Percentiles rank a stretch among this genome's conserved stretches.
These are phyloP conservation scores for Pseudonitzschia pungens DNA, from an alignment of 108 stramenopile genomes.

Conservation along the genomic window DNA sequence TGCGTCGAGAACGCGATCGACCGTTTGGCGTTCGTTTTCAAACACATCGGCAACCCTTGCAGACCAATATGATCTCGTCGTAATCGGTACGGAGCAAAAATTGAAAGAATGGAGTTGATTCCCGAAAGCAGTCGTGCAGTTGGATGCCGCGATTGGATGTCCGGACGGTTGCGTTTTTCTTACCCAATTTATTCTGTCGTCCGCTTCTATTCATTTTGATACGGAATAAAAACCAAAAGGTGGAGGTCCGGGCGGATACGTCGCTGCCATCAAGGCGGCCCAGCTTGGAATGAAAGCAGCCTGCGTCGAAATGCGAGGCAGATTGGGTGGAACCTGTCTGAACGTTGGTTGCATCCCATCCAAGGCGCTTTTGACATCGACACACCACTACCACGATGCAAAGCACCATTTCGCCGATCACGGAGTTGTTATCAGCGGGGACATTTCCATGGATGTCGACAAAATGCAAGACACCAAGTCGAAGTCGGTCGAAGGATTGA, in stretches of 20 bases:
- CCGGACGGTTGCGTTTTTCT: no score
- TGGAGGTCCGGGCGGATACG: conserved; percentile 99
- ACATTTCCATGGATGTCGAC: conserved; percentile 86
- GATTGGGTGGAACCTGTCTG: conserved; percentile 92
- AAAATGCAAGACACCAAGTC: conserved; percentile 93
- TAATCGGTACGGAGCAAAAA: conserved; percentile 51
- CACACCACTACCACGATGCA: conserved; percentile 96
- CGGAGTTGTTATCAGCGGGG: conserved; percentile 78
- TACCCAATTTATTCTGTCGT: background rate
- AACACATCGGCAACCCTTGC: conserved; percentile 27
- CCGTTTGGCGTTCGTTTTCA: conserved; percentile 45
- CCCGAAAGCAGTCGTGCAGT: background rate
- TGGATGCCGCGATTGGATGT: background rate
- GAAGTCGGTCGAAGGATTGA: conserved; percentile 93
- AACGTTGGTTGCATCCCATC: conserved; percentile 99
- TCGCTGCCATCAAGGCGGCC: conserved; percentile 98
- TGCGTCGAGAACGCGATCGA: conserved; percentile 13
- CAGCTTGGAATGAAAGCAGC: conserved; percentile 98
- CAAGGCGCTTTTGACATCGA: conserved; percentile 94
- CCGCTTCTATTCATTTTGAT: background rate
- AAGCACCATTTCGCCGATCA: conserved; percentile 94
- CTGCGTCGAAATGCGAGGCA: conserved; percentile 97
- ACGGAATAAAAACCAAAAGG: conserved; percentile 40
- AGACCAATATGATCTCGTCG: conserved; percentile 65
- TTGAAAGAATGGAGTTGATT: no score